These are phyloP conservation scores for Magnusiomyces starmeri DNA, from an alignment of 1,139 yeast species.

Conservation along the genomic window DNA sequence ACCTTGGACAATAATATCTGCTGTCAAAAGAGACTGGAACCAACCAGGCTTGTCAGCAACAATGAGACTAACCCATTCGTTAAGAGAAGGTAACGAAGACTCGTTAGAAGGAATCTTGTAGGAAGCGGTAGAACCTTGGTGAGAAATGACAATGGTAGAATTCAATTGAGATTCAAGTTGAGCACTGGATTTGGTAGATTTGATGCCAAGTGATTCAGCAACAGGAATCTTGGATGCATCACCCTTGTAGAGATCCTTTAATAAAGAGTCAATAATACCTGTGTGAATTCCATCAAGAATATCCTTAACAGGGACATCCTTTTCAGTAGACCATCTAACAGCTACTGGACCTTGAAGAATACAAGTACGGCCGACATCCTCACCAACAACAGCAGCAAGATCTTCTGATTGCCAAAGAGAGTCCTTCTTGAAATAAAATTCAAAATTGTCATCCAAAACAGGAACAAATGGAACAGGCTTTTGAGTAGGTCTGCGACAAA, in stretches of 20 bases:
- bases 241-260: slow-evolving; percentile 62
- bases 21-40: slow-evolving; percentile 85
- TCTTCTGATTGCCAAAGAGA: slow-evolving; percentile 99
- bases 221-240: slow-evolving; percentile 70
- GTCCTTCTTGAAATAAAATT: slow-evolving; percentile 95
- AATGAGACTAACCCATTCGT: slow-evolving; percentile 68
- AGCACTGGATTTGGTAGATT: slow-evolving; percentile 34
- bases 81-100: slow-evolving; percentile 31
- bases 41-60: slow-evolving; percentile 78
- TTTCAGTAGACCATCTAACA: slow-evolving; percentile 80
- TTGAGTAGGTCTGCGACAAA: slow-evolving; percentile 77
- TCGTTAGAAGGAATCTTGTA: slow-evolving; percentile 42
- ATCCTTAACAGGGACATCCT: slow-evolving; percentile 86
- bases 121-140: slow-evolving; percentile 36
- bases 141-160: slow-evolving; percentile 32
- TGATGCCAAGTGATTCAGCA: slow-evolving; percentile 84
- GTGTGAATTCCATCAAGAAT: slow-evolving; percentile 84
- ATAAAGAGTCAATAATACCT: slow-evolving; percentile 70
- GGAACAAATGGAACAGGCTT: slow-evolving; percentile 99
- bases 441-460: slow-evolving; percentile 86
- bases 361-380: slow-evolving; percentile 97
- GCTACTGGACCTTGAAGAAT: slow-evolving; percentile 98
- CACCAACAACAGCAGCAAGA: slow-evolving; percentile 89
- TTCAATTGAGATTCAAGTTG: slow-evolving; percentile 34
- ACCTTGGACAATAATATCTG: slow-evolving; percentile 80